Percentiles rank a stretch among this genome's conserved stretches.
Conservation (phyloP, 176 grass and related monocot species). For the Ensete glaucum region DNA sequence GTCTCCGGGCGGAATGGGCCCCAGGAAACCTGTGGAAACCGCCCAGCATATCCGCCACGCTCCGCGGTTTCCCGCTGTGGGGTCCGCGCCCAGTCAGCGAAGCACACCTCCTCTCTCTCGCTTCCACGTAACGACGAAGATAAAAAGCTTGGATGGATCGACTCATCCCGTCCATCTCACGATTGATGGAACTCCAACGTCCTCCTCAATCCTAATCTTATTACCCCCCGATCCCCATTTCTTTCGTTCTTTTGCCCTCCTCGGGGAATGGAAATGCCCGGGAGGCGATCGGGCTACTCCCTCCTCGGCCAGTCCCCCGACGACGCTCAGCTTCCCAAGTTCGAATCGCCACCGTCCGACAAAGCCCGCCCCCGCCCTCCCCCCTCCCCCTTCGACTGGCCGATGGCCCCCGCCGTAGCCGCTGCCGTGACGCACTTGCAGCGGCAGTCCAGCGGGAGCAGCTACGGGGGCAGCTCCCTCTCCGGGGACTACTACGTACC, state of each 20-base stretch:
- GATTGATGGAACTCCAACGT: too few species aligned
- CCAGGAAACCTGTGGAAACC: too few species aligned
- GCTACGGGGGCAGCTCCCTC: constrained; percentile 78
- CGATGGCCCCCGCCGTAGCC: neutral
- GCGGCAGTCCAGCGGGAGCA: constrained; percentile 91
- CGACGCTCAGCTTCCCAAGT: constrained; percentile 18
- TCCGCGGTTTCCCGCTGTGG: too few species aligned
- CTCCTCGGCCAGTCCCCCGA: constrained; percentile 49
- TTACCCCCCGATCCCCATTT: neutral
- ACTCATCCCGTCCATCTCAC: too few species aligned
- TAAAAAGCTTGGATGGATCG: too few species aligned
- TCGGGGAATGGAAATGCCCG: constrained; percentile 18
- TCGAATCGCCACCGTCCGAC: constrained; percentile 14
- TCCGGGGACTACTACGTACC: constrained; percentile 62
- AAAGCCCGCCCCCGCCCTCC: neutral
- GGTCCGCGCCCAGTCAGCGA: too few species aligned
- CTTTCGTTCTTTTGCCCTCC: neutral
- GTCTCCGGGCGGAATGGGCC: too few species aligned
- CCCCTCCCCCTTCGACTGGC: constrained; percentile 1
- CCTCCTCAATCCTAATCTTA: neutral
- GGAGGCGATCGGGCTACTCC: constrained; percentile 34
- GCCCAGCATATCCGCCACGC: too few species aligned
- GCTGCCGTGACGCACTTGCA: constrained; percentile 25
- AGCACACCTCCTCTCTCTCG: too few species aligned
- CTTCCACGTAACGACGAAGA: too few species aligned